phyloP scores from a whole-genome alignment of 2,329 filamentous ascomycete species.

The Ciborinia camelliae region DNA sequence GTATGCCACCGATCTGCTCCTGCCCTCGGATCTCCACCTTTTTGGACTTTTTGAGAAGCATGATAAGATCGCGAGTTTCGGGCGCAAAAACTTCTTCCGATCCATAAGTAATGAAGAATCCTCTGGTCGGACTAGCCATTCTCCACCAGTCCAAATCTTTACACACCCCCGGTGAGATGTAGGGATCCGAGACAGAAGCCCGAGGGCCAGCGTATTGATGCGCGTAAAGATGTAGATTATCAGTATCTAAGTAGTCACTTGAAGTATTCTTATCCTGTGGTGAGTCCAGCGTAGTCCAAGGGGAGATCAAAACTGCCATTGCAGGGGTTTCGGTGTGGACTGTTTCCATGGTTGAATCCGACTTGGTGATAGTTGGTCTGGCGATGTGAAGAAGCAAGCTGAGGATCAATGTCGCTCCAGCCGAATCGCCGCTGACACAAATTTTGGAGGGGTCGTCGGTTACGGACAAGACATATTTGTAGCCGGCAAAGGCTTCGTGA shows the following conservation, averaged over 20 bases:
- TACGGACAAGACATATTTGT: conserved; percentile 63
- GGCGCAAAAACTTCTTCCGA: conserved; percentile 74
- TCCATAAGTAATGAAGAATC: conserved; percentile 70
- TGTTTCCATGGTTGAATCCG: not conserved
- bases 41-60: conserved; percentile 51
- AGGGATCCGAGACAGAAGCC: conserved; percentile 49
- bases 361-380: conserved; percentile 14
- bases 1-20: conserved; percentile 65
- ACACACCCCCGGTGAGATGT: conserved; percentile 69
- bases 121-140: conserved; percentile 60
- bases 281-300: conserved; percentile 74
- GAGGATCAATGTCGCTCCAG: conserved; percentile 70
- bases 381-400: conserved; percentile 68
- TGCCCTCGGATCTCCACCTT: conserved; percentile 39
- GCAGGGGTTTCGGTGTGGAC: conserved; percentile 42
- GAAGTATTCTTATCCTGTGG: conserved; percentile 62
- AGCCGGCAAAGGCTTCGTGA: conserved; percentile 65
- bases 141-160: conserved; percentile 64
- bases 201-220: conserved; percentile 61
- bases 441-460: conserved; percentile 56
- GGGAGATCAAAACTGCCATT: conserved; percentile 71
- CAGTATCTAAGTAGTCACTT: conserved; percentile 71
- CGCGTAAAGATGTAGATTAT: conserved; percentile 66
- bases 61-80: conserved; percentile 61
- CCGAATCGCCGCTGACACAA: conserved; percentile 74